Base-by-base conservation (phyloP, 2,329 filamentous ascomycete species). In the Dactylellina cionopaga region DNA sequence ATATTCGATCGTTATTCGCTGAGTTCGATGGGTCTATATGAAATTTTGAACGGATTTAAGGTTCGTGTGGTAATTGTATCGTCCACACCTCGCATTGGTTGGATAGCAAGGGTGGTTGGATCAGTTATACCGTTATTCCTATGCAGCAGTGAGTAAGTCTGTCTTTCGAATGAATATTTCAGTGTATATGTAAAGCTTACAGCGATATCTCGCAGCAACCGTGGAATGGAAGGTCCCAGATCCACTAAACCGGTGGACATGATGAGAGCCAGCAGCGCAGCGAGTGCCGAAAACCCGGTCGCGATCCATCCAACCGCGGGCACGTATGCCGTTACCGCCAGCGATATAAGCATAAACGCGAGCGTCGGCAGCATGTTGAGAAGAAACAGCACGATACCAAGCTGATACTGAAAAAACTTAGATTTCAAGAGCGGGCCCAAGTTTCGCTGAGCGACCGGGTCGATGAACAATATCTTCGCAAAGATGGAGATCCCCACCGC, bases 291-390 rank as follows among this genome's bases (percentile, higher is more conserved):
- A 27, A 35, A 72, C 1, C 59, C 59, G 4, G 59, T 65, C 15
- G 68, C 68, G 5, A 72, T n/a, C 68, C 68, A 72, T 3, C 68
- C 68, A 13, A 72, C 68, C 10, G 41, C 37, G 1, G 68, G 68
- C 11, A 72, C 68, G 22, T 72, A 72, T 6, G 68, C 68, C 7
- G 68, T 72, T 2, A 72, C 68, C 19, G 68, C 68, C 6, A 72
- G 44, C 10, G 68, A 72, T 31, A 72, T 72, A 4, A 72, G 39
- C 46, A 31, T 46, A 31, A 72, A 72, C 2, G 68, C 68, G 7
- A 72, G 7, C 6, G 59, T 64, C 10, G 68, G 68, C 9, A 72
- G 9, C 59, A 72, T 55, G 24, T 72, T 72, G 9, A 72, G 59
- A 15, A 72, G 46, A 22, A 72, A 72, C 19, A 72, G 33, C 11